A percentile compares a stretch with the other conserved stretches of the same genome.
Conservation (phyloP, 352 stramenopile genomes). For the Poterioochromonas sp. region DNA sequence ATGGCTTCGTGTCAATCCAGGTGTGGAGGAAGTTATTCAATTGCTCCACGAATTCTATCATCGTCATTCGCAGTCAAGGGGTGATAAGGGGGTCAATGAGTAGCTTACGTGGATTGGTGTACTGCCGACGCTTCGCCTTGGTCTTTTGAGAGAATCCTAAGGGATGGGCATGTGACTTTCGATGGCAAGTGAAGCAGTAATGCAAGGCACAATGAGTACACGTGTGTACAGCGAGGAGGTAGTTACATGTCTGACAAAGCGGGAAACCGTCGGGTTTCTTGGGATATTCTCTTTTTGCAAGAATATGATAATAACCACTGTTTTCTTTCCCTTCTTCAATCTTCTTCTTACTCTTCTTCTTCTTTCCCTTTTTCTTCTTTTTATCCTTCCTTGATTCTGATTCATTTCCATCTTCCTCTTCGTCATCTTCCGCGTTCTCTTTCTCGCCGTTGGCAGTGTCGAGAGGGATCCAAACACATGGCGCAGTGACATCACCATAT, state of each 20-base stretch:
- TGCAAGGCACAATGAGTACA: conserved; percentile 4
- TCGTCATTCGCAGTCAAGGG: background rate
- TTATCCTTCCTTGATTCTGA: too few species aligned
- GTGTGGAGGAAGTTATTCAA: background rate
- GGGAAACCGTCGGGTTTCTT: conserved; percentile 13
- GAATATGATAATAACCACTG: background rate
- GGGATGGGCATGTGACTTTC: background rate
- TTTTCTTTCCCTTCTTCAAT: background rate
- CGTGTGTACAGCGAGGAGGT: background rate
- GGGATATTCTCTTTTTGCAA: background rate
- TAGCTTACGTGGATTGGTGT: background rate
- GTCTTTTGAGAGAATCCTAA: background rate
- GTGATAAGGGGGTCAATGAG: background rate
- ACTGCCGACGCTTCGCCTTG: background rate
- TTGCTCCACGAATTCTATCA: background rate
- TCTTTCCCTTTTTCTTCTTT: too few species aligned
- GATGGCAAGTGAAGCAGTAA: conserved; percentile 25
- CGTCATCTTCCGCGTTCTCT: background rate
- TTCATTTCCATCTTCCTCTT: background rate
- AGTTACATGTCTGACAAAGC: background rate
- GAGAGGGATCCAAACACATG: background rate
- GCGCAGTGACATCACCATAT: conserved; percentile 4
- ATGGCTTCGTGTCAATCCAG: background rate
- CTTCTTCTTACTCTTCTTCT: background rate
- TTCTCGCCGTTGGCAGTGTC: background rate